Evolutionary conservation across 768 basidiomycete species (phyloP).

Genomic region (Calocera viscosa): DNA sequence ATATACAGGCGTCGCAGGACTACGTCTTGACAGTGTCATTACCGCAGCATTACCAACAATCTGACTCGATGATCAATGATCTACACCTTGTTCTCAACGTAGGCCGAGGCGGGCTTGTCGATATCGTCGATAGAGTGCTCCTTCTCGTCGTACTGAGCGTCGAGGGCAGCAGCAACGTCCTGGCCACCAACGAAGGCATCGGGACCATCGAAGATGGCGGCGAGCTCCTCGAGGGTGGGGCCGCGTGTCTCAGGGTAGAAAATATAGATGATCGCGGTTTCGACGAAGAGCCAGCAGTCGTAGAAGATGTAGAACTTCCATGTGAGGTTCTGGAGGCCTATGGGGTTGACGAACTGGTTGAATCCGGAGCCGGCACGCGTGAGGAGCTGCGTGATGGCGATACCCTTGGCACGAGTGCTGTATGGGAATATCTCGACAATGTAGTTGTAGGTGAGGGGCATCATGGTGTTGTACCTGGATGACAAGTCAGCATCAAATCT

Average conservation of each 20-base stretch:
- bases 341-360: conserved; percentile 56
- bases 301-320: conserved; percentile 50
- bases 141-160: neutral
- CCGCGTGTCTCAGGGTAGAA: conserved; percentile 49
- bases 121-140: neutral
- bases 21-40: neutral
- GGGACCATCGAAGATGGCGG: conserved; percentile 19
- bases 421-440: conserved; percentile 58
- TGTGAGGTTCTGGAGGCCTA: conserved; percentile 43
- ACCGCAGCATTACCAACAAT: neutral
- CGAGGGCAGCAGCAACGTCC: neutral
- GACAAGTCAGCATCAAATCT: neutral
- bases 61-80: neutral
- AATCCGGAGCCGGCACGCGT: conserved; percentile 44
- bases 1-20: neutral
- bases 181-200: neutral
- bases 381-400: conserved; percentile 50
- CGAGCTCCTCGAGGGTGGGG: conserved; percentile 45
- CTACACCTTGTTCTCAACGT: neutral
- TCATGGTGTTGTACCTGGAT: conserved; percentile 39
- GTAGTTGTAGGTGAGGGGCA: conserved; percentile 34
- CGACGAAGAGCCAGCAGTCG: conserved; percentile 39
- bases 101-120: neutral
- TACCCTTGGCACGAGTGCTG: conserved; percentile 48
- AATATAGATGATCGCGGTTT: conserved; percentile 46